phyloP scores from a whole-genome alignment of 768 basidiomycete genomes.

The Lyophyllum decastes region DNA sequence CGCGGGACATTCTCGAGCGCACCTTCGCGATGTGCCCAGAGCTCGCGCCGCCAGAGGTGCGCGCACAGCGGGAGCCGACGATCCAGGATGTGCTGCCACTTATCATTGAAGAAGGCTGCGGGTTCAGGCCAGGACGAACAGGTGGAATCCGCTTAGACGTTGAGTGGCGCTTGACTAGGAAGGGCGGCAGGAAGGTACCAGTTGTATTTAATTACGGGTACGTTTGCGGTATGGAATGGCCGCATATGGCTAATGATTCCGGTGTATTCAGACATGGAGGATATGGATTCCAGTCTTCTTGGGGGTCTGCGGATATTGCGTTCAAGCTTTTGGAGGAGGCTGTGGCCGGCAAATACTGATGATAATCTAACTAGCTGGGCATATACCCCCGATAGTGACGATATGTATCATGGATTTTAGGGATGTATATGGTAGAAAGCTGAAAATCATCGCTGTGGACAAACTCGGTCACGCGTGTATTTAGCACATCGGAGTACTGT shows the following conservation, averaged over 20 bases:
- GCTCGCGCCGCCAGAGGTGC: conserved; percentile 55
- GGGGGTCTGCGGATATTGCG: conserved; percentile 61
- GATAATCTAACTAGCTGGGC: not conserved
- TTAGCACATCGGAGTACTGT: no score
- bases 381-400: not conserved
- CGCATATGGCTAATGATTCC: not conserved
- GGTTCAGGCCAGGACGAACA: conserved; percentile 65
- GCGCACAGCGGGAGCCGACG: conserved; percentile 44
- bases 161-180: conserved; percentile 34
- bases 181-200: conserved; percentile 36
- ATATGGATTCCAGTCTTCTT: conserved; percentile 66
- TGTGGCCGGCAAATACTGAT: conserved; percentile 6
- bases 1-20: conserved; percentile 55
- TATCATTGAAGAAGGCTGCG: conserved; percentile 54
- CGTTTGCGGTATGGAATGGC: conserved; percentile 18
- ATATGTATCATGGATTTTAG: not conserved
- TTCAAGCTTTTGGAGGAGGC: conserved; percentile 47
- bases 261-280: conserved; percentile 57
- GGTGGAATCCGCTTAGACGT: conserved; percentile 67
- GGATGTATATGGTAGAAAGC: not conserved
- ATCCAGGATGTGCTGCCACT: conserved; percentile 50
- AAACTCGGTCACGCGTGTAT: no score
- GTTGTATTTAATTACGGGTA: conserved; percentile 68
- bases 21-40: conserved; percentile 55
- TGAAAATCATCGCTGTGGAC: not conserved